Conservation (phyloP, 495 filamentous ascomycete genomes). For the Podospora pseudoanserina region DNA sequence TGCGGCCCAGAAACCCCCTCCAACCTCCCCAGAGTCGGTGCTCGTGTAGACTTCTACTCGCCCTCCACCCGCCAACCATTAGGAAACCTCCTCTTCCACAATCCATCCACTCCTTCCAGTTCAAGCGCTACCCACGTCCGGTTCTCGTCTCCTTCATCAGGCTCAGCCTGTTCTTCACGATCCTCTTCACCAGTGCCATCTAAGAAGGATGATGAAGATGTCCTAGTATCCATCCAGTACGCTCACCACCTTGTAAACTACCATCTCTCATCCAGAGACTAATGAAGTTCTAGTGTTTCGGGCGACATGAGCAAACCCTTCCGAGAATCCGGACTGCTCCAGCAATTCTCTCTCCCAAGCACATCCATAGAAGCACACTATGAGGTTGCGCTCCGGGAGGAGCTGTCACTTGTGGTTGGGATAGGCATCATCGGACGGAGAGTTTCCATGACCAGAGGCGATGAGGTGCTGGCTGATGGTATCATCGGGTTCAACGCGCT, state of each 20-base stretch:
- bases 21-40: conserved; percentile 27
- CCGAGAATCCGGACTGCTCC: conserved; percentile 34
- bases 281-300: conserved; percentile 26
- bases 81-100: conserved; percentile 34
- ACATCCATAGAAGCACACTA: conserved; percentile 15
- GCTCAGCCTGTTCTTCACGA: background rate
- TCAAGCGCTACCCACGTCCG: conserved; percentile 30
- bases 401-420: conserved; percentile 40
- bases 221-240: conserved; percentile 34
- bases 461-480: conserved; percentile 39
- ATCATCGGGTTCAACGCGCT: conserved; percentile 46
- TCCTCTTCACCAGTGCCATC: background rate
- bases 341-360: conserved; percentile 30
- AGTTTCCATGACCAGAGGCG: conserved; percentile 37
- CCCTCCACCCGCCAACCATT: conserved; percentile 6
- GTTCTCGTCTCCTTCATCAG: conserved; percentile 15
- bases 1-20: conserved; percentile 30
- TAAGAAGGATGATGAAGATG: background rate
- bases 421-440: conserved; percentile 47
- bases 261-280: background rate
- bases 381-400: conserved; percentile 32
- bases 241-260: background rate
- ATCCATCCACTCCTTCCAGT: conserved; percentile 26
- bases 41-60: conserved; percentile 31
- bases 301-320: conserved; percentile 37